These are phyloP conservation scores for Candida jianshihensis DNA, from an alignment of 805 yeast genomes.

Conservation along the genomic window DNA sequence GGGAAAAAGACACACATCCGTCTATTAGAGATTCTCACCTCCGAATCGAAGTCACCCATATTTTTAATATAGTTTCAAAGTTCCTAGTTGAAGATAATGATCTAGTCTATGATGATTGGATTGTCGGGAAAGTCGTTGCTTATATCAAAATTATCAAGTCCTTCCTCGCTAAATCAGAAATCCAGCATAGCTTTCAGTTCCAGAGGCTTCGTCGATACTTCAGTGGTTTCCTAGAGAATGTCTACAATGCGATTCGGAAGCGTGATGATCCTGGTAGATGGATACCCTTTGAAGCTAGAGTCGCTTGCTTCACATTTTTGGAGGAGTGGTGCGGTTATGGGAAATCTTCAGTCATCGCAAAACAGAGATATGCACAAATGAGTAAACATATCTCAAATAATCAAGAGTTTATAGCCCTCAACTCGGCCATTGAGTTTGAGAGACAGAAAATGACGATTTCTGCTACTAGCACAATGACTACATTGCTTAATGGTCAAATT, in stretches of 20 bases:
- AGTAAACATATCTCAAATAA: constrained; percentile 32
- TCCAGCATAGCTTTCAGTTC: constrained; percentile 61
- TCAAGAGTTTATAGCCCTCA: constrained; percentile 41
- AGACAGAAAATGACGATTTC: constrained; percentile 61
- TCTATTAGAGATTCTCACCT: constrained; percentile 35
- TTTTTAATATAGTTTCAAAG: constrained; percentile 62
- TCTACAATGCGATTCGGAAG: constrained; percentile 50
- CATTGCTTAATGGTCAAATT: constrained; percentile 70
- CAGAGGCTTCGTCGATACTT: constrained; percentile 79
- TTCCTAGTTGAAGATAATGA: constrained; percentile 41
- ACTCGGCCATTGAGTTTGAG: constrained; percentile 77
- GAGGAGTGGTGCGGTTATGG: constrained; percentile 97
- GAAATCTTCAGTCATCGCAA: constrained; percentile 48
- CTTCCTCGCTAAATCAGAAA: constrained; percentile 46
- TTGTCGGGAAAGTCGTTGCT: constrained; percentile 53
- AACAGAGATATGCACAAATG: constrained; percentile 59
- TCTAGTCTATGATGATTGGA: constrained; percentile 60
- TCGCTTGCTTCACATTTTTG: constrained; percentile 71
- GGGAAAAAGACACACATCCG: constrained; percentile 43
- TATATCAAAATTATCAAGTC: constrained; percentile 56
- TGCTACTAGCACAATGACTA: constrained; percentile 79
- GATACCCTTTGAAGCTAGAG: constrained; percentile 83
- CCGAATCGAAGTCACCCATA: constrained; percentile 72
- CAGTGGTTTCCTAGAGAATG: constrained; percentile 71
- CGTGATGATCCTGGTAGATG: constrained; percentile 39